These are phyloP conservation scores for Gyromitra esculenta DNA, from an alignment of 2,329 filamentous ascomycete species.

Conservation along the genomic window DNA sequence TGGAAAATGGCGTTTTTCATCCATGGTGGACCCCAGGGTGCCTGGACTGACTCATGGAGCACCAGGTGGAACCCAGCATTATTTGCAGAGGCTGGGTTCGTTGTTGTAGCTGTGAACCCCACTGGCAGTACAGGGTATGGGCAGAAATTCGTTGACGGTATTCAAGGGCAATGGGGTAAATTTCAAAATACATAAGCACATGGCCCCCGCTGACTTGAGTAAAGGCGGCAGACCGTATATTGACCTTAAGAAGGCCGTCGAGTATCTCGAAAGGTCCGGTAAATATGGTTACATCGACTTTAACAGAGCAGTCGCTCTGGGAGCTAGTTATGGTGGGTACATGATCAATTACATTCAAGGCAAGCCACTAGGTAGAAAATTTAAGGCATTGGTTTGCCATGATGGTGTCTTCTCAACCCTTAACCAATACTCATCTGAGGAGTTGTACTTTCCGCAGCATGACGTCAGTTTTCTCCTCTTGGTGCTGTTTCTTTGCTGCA, in stretches of 20 bases:
- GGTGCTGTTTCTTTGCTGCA: background rate
- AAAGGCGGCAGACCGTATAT: slow-evolving; percentile 75
- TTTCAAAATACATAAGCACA: background rate
- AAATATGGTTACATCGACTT: slow-evolving; percentile 71
- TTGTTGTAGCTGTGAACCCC: slow-evolving; percentile 82
- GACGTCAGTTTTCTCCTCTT: slow-evolving; percentile 67
- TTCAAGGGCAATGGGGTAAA: slow-evolving; percentile 79
- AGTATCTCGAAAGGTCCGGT: slow-evolving; percentile 74
- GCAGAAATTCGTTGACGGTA: slow-evolving; percentile 78
- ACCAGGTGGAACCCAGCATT: slow-evolving; percentile 87
- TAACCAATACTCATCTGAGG: slow-evolving; percentile 72
- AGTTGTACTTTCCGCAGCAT: slow-evolving; percentile 76
- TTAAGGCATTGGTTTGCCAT: slow-evolving; percentile 88
- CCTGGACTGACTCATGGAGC: slow-evolving; percentile 79
- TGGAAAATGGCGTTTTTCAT: slow-evolving; percentile 83
- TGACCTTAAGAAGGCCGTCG: slow-evolving; percentile 81
- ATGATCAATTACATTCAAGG: slow-evolving; percentile 95
- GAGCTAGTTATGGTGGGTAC: slow-evolving; percentile 76
- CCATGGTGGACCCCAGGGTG: slow-evolving; percentile 82
- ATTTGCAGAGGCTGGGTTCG: slow-evolving; percentile 87
- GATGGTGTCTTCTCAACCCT: slow-evolving; percentile 83
- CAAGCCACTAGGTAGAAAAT: slow-evolving; percentile 79
- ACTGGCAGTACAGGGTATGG: slow-evolving; percentile 86
- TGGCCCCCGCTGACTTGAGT: slow-evolving; percentile 14
- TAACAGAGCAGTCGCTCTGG: slow-evolving; percentile 74